Conservation (phyloP, 768 basidiomycete genomes). For the Xerocomellus intermedius region DNA sequence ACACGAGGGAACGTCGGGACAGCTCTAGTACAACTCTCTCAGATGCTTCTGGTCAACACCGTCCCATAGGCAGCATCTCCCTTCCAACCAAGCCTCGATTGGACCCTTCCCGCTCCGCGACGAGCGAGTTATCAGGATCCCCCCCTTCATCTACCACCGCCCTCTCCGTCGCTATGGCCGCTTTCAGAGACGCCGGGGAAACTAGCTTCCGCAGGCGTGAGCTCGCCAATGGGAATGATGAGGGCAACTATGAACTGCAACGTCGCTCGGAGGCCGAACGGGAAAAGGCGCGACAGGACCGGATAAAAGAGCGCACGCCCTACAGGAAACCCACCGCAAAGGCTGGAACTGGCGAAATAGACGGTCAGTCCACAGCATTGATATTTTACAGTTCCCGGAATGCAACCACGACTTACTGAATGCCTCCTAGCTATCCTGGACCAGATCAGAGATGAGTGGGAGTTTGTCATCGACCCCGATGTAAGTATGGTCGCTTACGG, state of each 20-base stretch:
- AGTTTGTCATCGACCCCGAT: conserved; percentile 79
- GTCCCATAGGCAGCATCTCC: conserved; percentile 28
- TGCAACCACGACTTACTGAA: conserved; percentile 1
- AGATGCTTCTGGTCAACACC: conserved; percentile 38
- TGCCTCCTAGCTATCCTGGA: conserved; percentile 66
- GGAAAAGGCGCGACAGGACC: conserved; percentile 64
- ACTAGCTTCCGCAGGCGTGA: conserved; percentile 52
- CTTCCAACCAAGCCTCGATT: conserved; percentile 15
- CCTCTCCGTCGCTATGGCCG: conserved; percentile 58
- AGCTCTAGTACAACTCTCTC: conserved; percentile 50
- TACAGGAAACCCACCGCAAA: conserved; percentile 52
- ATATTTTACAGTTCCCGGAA: background rate
- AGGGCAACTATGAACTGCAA: conserved; percentile 55
- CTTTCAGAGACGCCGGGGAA: conserved; percentile 59
- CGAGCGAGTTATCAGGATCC: conserved; percentile 15
- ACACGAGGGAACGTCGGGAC: conserved; percentile 41
- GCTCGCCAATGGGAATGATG: conserved; percentile 51
- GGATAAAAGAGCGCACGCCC: conserved; percentile 66
- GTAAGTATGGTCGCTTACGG: conserved; percentile 40
- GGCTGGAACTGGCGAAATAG: conserved; percentile 76
- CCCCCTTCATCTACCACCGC: conserved; percentile 39
- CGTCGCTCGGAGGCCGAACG: conserved; percentile 59
- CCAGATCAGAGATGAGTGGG: conserved; percentile 88
- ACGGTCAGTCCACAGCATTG: conserved; percentile 53
- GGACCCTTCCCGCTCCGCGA: conserved; percentile 16